phyloP scores from a whole-genome alignment of 495 filamentous ascomycete species.

The Talaromyces proteolyticus region DNA sequence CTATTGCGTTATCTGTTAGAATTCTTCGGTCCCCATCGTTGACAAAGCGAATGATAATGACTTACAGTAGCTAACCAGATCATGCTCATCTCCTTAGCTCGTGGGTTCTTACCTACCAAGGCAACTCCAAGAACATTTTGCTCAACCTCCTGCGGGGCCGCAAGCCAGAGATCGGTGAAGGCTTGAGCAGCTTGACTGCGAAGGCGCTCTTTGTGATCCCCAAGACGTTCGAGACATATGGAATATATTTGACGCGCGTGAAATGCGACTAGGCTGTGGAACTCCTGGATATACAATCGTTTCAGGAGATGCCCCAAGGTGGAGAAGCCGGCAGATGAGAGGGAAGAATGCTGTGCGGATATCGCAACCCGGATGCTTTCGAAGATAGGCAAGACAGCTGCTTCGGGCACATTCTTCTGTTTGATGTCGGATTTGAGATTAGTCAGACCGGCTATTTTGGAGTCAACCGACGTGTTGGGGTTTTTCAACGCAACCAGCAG shows the following conservation, averaged over 20 bases:
- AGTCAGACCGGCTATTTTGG: constrained; percentile 64
- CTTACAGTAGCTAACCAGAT: constrained; percentile 68
- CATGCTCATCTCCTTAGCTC: constrained; percentile 77
- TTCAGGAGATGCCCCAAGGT: constrained; percentile 80
- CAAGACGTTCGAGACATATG: constrained; percentile 75
- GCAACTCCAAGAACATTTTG: constrained; percentile 69
- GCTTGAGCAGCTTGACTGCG: constrained; percentile 64
- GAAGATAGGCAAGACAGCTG: constrained; percentile 65
- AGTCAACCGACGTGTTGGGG: constrained; percentile 58
- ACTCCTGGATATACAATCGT: constrained; percentile 75
- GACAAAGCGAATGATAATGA: constrained; percentile 15
- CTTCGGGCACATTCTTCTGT: constrained; percentile 75
- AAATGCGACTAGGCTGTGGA: constrained; percentile 57
- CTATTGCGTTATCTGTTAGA: constrained; percentile 30
- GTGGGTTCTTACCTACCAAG: constrained; percentile 71
- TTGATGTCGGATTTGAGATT: constrained; percentile 81
- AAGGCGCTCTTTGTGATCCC: constrained; percentile 80
- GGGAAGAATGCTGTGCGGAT: constrained; percentile 59
- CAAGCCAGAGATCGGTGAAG: constrained; percentile 64
- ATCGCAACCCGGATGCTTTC: constrained; percentile 66
- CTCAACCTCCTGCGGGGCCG: constrained; percentile 66
- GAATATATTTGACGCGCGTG: constrained; percentile 61
- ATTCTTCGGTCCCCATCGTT: constrained; percentile 3
- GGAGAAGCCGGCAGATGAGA: constrained; percentile 73
- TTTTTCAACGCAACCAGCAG: constrained; percentile 63